phyloP scores from a whole-genome alignment of 208 protist genomes.

The Wallacemonas sp. region DNA sequence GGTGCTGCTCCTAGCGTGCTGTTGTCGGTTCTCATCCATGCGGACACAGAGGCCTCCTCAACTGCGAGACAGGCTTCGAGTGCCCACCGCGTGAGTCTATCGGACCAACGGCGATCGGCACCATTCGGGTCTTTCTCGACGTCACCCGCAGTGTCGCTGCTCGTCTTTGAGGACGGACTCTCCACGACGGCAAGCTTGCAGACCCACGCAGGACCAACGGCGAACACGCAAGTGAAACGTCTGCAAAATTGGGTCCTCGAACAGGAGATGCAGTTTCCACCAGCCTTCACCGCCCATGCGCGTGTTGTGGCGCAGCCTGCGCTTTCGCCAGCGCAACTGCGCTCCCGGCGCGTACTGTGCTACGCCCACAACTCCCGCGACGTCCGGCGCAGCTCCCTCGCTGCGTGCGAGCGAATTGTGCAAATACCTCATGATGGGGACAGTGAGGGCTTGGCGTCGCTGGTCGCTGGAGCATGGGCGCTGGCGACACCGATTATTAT shows the following conservation, averaged over 20 bases:
- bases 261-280: background rate
- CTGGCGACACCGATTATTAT: slow-evolving; percentile 18
- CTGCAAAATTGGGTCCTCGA: slow-evolving; percentile 5
- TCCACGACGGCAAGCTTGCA: background rate
- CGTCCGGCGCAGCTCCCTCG: background rate
- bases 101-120: slow-evolving; percentile 3
- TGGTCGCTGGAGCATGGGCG: slow-evolving; percentile 1
- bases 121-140: background rate
- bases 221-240: slow-evolving; percentile 6
- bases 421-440: background rate
- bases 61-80: background rate
- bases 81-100: background rate
- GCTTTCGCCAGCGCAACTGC: background rate
- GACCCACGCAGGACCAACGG: background rate
- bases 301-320: background rate
- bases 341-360: background rate
- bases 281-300: background rate
- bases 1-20: slow-evolving; percentile 9
- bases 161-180: slow-evolving; percentile 3
- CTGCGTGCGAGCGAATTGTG: slow-evolving; percentile 5
- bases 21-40: background rate
- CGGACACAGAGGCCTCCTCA: background rate
- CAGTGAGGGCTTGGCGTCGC: background rate
- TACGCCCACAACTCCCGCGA: slow-evolving; percentile 5
- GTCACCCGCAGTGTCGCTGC: background rate